Evolutionary conservation across 2,329 filamentous ascomycete genomes (phyloP).

Genomic region (Trichoderma sp.): DNA sequence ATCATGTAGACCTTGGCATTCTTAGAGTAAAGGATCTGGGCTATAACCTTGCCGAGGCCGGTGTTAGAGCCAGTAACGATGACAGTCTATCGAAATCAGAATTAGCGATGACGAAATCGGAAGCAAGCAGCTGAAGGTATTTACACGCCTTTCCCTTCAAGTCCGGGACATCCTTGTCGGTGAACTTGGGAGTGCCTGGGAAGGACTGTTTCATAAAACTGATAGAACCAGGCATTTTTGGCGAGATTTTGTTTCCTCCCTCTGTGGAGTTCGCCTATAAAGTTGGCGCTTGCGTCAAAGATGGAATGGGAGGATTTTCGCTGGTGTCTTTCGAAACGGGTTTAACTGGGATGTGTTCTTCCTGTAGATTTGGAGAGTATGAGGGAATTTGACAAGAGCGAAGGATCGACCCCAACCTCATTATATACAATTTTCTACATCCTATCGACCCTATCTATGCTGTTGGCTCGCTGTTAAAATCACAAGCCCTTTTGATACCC

Average conservation of each 20-base stretch:
- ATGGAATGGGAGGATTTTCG: neutral
- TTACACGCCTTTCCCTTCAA: conserved; percentile 45
- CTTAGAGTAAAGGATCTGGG: conserved; percentile 50
- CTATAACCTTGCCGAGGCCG: conserved; percentile 49
- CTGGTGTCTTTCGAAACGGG: neutral
- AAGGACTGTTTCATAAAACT: conserved; percentile 18
- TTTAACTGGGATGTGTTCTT: neutral
- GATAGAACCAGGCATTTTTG: conserved; percentile 13
- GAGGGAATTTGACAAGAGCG: neutral
- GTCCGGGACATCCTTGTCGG: conserved; percentile 62
- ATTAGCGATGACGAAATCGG: neutral
- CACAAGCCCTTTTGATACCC: neutral
- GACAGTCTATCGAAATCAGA: conserved; percentile 37
- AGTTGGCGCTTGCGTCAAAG: neutral
- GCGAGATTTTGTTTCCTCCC: neutral
- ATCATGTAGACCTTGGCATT: conserved; percentile 55
- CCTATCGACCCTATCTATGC: neutral
- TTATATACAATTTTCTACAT: neutral
- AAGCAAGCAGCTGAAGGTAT: neutral
- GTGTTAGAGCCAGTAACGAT: conserved; percentile 46
- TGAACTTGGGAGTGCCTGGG: conserved; percentile 17
- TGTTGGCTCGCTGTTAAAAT: neutral
- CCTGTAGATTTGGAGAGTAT: neutral
- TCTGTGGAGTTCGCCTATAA: too few species aligned
- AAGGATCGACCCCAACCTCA: neutral